Evolutionary conservation across 2,329 filamentous ascomycete species (phyloP).

Genomic region (Verticillium nonalfalfae): DNA sequence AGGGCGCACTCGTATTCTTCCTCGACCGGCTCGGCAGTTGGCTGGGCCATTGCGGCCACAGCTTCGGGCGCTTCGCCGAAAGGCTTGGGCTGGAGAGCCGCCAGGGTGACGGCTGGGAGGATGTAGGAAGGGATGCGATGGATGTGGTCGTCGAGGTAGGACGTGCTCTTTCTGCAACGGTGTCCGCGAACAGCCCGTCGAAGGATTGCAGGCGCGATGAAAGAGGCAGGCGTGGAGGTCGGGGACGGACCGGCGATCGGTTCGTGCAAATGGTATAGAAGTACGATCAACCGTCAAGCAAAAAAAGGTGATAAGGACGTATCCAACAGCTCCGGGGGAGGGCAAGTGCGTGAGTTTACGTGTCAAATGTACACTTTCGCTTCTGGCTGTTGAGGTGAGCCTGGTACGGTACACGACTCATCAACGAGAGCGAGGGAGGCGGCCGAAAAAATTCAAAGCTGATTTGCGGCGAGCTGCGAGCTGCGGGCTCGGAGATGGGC

Average conservation of each 20-base stretch:
- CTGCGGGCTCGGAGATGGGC: conserved; percentile 1
- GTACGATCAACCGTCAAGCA: not conserved
- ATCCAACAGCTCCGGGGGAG: not conserved
- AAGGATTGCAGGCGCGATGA: not conserved
- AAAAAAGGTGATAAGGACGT: not conserved
- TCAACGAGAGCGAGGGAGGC: not conserved
- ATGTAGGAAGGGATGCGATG: not conserved
- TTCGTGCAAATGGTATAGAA: not conserved
- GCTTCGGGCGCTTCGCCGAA: conserved; percentile 59
- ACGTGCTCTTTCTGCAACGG: not conserved
- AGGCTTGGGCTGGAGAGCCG: conserved; percentile 52
- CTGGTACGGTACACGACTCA: not conserved
- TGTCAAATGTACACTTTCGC: not conserved
- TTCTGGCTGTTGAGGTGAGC: not conserved
- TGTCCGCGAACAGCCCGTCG: not conserved
- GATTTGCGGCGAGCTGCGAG: not conserved
- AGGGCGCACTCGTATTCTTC: conserved; percentile 56
- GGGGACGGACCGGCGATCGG: not conserved
- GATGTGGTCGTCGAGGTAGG: not conserved
- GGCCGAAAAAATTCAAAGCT: conserved; percentile 1
- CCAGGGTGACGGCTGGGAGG: conserved; percentile 46
- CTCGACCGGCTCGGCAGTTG: conserved; percentile 55
- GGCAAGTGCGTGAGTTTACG: not conserved
- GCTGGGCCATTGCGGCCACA: conserved; percentile 66
- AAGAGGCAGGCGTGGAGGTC: not conserved